A percentile compares a stretch with the other conserved stretches of the same genome.
phyloP scores from a whole-genome alignment of 2,329 filamentous ascomycete species.

The Torrubiella hemipterigena region DNA sequence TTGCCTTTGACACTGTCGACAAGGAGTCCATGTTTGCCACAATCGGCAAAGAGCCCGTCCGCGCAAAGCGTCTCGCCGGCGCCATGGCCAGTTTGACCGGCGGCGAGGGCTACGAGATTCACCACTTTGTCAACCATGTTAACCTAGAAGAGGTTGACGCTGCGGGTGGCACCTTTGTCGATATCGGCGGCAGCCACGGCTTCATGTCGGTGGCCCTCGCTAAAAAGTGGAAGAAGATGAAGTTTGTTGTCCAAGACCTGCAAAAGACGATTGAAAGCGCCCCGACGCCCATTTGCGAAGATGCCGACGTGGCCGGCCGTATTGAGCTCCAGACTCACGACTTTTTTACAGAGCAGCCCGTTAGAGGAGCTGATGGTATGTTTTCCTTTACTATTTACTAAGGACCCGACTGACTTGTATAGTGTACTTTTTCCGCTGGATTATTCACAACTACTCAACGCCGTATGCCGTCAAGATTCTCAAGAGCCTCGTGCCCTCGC shows the following conservation, averaged over 20 bases:
- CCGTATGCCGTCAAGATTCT: conserved; percentile 36
- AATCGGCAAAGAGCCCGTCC: conserved; percentile 32
- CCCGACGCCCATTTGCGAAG: conserved; percentile 27
- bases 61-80: conserved; percentile 37
- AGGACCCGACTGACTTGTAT: not conserved
- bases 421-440: conserved; percentile 47
- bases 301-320: conserved; percentile 23
- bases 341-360: conserved; percentile 44
- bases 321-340: conserved; percentile 37
- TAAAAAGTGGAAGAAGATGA: conserved; percentile 33
- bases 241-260: conserved; percentile 44
- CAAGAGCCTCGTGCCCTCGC: conserved; percentile 36
- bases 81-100: conserved; percentile 43
- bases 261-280: conserved; percentile 34
- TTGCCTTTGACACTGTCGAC: conserved; percentile 36
- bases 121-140: conserved; percentile 40
- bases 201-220: conserved; percentile 45
- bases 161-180: conserved; percentile 37
- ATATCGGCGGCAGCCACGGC: conserved; percentile 47
- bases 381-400: not conserved
- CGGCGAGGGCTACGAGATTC: conserved; percentile 43
- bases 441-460: conserved; percentile 50
- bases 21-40: conserved; percentile 42
- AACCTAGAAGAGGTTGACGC: conserved; percentile 36
- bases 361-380: conserved; percentile 38